phyloP scores from a whole-genome alignment of 1,139 yeast genomes.

The Suhomyces atakaporum region DNA sequence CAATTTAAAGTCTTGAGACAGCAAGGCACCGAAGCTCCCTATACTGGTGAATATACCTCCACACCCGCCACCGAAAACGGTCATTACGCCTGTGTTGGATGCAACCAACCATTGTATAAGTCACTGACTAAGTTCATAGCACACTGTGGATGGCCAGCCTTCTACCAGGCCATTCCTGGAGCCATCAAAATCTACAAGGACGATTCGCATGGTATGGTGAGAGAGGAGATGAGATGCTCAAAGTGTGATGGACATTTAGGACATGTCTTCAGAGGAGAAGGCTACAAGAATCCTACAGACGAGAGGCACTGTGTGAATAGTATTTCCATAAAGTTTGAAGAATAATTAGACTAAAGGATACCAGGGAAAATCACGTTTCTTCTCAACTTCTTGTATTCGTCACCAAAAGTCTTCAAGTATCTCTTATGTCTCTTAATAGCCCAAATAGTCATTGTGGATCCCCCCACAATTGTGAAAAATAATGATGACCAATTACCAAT shows the following conservation, averaged over 20 bases:
- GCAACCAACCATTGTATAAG: constrained; percentile 74
- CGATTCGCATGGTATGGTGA: constrained; percentile 64
- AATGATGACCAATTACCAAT: constrained; percentile 79
- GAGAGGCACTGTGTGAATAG: constrained; percentile 95
- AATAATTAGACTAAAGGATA: constrained; percentile 19
- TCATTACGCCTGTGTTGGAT: constrained; percentile 80
- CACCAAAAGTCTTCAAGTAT: constrained; percentile 71
- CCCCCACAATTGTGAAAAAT: constrained; percentile 68
- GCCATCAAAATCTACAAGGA: constrained; percentile 67
- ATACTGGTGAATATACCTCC: constrained; percentile 67
- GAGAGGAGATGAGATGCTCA: constrained; percentile 87
- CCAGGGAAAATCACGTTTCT: constrained; percentile 70
- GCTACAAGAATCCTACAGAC: constrained; percentile 84
- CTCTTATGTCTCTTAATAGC: constrained; percentile 71
- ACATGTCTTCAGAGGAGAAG: constrained; percentile 94
- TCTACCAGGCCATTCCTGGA: constrained; percentile 85
- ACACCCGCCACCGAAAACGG: constrained; percentile 53
- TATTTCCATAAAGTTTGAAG: constrained; percentile 65
- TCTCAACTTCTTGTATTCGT: constrained; percentile 65
- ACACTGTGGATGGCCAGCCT: constrained; percentile 98
- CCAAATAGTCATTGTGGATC: constrained; percentile 80
- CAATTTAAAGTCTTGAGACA: constrained; percentile 80
- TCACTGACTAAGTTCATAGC: constrained; percentile 82
- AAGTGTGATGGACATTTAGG: constrained; percentile 95
- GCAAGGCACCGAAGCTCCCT: constrained; percentile 83